These are phyloP conservation scores for Podochytrium sp. DNA, from an alignment of 192 early-diverging fungal genomes.

Conservation along the genomic window DNA sequence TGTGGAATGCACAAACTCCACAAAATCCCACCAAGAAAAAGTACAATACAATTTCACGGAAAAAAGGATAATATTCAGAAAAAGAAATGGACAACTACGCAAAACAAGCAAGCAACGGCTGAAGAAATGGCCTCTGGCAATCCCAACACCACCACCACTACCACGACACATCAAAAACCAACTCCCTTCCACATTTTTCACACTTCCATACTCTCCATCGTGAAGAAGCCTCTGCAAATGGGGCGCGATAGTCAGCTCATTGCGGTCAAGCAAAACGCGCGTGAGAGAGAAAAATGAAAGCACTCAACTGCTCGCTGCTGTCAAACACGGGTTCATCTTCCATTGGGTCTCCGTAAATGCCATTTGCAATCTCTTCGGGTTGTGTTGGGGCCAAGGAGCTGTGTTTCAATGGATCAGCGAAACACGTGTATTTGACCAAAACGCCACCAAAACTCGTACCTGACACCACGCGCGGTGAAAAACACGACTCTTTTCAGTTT, in stretches of 20 bases:
- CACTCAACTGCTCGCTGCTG: conserved; percentile 23
- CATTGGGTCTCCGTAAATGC: conserved; percentile 40
- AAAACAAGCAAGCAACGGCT: no score
- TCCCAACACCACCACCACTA: no score
- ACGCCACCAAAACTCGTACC: conserved; percentile 56
- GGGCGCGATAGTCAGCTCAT: conserved; percentile 12
- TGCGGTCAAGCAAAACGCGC: conserved; percentile 12
- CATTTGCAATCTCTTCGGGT: conserved; percentile 56
- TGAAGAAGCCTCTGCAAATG: conserved; percentile 66
- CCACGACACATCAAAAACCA: no score
- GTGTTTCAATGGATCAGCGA: neutral
- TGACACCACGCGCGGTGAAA: conserved; percentile 87
- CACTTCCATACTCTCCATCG: conserved; percentile 70
- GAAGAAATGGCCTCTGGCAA: no score
- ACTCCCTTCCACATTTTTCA: no score
- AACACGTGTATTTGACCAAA: neutral
- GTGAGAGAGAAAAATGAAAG: conserved; percentile 17
- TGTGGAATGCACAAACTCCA: no score
- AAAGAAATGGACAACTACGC: no score
- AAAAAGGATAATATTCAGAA: no score
- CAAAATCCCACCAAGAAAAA: no score
- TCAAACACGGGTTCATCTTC: conserved; percentile 38
- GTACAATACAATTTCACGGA: no score
- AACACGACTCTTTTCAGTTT: conserved; percentile 91
- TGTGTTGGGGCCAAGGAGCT: conserved; percentile 46